A percentile compares a stretch with the other conserved stretches of the same genome.
Conservation (phyloP, 352 stramenopile genomes). For the Aphanomyces invadans region DNA sequence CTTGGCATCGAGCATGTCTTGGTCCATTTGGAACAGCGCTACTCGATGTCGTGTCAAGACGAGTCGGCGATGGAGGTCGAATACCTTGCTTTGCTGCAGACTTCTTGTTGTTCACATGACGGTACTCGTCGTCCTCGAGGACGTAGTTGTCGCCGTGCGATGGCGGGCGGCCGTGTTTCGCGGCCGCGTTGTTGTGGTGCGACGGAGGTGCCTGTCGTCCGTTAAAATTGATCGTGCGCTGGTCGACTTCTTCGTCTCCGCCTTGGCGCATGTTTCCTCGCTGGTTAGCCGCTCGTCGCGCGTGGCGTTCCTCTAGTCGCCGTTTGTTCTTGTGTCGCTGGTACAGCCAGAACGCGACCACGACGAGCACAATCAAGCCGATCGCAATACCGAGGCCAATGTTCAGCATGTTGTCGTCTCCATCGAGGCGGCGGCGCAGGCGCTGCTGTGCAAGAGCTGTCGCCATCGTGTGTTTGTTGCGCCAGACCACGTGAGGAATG, state of each 20-base stretch:
- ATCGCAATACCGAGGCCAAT: conserved; percentile 13
- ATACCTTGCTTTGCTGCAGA: conserved; percentile 7
- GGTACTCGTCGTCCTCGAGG: conserved; percentile 10
- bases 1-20: conserved; percentile 16
- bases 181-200: not conserved
- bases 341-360: conserved; percentile 5
- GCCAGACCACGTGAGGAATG: not conserved
- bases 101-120: conserved; percentile 8
- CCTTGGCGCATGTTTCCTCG: not conserved
- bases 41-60: not conserved
- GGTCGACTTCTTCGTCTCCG: not conserved
- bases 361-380: conserved; percentile 7
- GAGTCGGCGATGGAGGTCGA: not conserved
- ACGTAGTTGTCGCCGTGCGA: not conserved
- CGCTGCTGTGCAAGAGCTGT: not conserved
- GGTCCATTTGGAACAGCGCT: conserved; percentile 12
- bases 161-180: not conserved
- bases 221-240: conserved; percentile 16
- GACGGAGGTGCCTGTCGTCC: not conserved
- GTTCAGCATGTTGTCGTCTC: not conserved
- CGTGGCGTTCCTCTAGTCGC: not conserved
- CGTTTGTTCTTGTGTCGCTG: conserved; percentile 2
- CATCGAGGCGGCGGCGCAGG: not conserved
- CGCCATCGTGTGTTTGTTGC: not conserved
- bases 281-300: not conserved